These are phyloP conservation scores for Gossypium raimondii DNA, from an alignment of 345 rosid species.

Conservation along the genomic window DNA sequence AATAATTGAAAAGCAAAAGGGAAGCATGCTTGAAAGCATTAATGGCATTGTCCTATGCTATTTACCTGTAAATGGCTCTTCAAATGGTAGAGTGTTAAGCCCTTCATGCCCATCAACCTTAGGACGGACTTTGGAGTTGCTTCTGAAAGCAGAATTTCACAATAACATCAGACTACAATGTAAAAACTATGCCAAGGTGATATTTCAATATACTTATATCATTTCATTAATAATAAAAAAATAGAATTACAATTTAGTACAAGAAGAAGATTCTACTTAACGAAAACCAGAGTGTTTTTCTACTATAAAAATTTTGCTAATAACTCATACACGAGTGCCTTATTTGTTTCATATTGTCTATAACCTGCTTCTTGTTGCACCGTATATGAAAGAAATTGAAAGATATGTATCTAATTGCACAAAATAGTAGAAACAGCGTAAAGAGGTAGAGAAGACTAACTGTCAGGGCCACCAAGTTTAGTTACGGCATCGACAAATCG, in stretches of 20 bases:
- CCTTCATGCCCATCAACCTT: constrained; percentile 86
- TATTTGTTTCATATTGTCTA: background rate
- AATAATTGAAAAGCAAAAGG: background rate
- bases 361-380: background rate
- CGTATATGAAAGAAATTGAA: background rate
- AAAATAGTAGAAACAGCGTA: background rate
- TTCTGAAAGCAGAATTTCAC: constrained; percentile 33
- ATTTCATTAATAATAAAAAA: background rate
- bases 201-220: background rate
- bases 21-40: background rate
- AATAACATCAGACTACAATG: background rate
- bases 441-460: constrained; percentile 25
- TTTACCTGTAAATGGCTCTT: constrained; percentile 92
- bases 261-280: background rate
- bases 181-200: background rate
- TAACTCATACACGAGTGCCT: background rate
- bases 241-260: background rate
- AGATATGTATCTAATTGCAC: background rate
- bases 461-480: constrained; percentile 68
- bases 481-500: constrained; percentile 66
- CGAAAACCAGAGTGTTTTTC: background rate
- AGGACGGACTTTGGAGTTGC: constrained; percentile 92
- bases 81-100: constrained; percentile 84
- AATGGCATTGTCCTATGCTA: background rate
- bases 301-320: background rate